Evolutionary conservation across 371 early-diverging fungal species (phyloP), one percentile per base, ranked within the genome.

Genomic region (Rhizopus microsporus): DNA sequence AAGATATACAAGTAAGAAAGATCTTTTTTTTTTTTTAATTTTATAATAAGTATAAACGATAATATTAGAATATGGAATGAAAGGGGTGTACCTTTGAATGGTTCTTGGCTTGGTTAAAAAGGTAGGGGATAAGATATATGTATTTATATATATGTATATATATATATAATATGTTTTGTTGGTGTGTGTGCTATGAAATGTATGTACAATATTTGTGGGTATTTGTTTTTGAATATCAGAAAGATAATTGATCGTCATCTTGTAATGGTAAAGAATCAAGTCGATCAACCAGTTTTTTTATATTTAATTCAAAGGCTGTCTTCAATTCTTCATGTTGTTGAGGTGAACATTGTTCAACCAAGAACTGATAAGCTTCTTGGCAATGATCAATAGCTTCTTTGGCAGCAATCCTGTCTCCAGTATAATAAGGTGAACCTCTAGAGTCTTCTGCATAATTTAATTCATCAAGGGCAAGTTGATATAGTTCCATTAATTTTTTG

Each of bases 381-480:
- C 62, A 74, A 13, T 54, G 50, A 29, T 75, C 72, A 34, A 75
- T 69, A 29, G 75, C 75, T 56, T 75, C 75, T 48, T 65, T 61
- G 2, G 75, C 75, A 12, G 75, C 58, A 10, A 65, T 60, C 9
- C 57, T 60, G 52, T 75, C 75, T 15, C 75, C 75, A 12, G 63
- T 54, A 49, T 75, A 75, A 57, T 75, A 75, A 0, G 62, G 62
- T 44, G 75, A 71, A 9, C 75, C 75, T 38, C 56, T 56, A 7
- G 75, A 75, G 47, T 71, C 75, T 51, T 71, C 62, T 3, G 75
- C 75, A 63, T 64, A 75, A 37, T 68, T 63, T 13, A 74, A 47
- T 63, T 67, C 67, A 35, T 67, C 67, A 42, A 55, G 46, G 16
- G 67, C 67, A 13, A 67, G 35, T 4, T 44, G 32, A 49, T 59